phyloP scores from a whole-genome alignment of 2,329 filamentous ascomycete genomes.

The Aspergillus awamori region DNA sequence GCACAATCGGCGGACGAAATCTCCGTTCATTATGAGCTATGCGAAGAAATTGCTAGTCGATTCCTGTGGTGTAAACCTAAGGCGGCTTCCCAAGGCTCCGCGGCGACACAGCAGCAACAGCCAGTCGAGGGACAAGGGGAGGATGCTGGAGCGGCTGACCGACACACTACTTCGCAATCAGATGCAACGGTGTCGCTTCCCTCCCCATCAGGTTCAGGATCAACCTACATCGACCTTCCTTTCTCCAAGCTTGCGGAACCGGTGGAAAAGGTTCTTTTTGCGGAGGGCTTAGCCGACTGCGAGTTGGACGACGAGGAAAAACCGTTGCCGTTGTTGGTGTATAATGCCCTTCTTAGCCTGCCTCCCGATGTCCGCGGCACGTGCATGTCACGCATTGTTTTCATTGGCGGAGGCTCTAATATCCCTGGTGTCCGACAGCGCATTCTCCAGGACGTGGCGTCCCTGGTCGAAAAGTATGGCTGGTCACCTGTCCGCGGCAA shows the following conservation, averaged over 20 bases:
- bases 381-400: constrained; percentile 87
- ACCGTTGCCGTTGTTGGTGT: constrained; percentile 74
- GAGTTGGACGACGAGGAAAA: constrained; percentile 86
- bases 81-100: constrained; percentile 4
- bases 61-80: constrained; percentile 72
- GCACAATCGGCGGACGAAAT: constrained; percentile 40
- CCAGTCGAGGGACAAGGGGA: constrained; percentile 2
- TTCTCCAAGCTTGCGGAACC: constrained; percentile 73
- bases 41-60: constrained; percentile 75
- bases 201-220: constrained; percentile 45
- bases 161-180: constrained; percentile 10
- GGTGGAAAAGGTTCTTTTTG: constrained; percentile 76
- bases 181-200: constrained; percentile 50
- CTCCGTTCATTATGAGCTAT: constrained; percentile 71
- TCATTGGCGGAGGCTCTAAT: constrained; percentile 78
- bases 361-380: constrained; percentile 79
- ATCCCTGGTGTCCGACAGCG: constrained; percentile 79
- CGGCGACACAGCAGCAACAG: background rate
- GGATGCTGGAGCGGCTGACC: constrained; percentile 3
- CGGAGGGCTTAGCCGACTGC: constrained; percentile 50
- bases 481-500: constrained; percentile 79
- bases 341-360: constrained; percentile 72
- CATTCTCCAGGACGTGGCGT: constrained; percentile 72
- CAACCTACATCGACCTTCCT: constrained; percentile 59
- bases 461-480: constrained; percentile 67